These are phyloP conservation scores for Forsythia suspensa DNA, from an alignment of 257 asterid genomes.

Conservation along the genomic window DNA sequence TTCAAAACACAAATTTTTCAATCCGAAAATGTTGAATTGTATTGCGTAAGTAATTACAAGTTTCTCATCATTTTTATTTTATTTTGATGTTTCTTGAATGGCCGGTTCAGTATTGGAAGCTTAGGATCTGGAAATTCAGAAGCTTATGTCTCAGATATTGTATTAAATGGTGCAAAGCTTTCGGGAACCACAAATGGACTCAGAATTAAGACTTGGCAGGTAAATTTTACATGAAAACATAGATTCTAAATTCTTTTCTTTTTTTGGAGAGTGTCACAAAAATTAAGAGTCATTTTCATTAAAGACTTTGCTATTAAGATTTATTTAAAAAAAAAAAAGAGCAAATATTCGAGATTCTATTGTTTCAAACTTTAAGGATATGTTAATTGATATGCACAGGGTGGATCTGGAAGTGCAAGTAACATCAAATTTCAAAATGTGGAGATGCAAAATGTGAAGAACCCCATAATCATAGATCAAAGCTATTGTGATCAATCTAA, in stretches of 20 bases:
- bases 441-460: constrained; percentile 57
- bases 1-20: not conserved
- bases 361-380: too few species aligned
- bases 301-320: too few species aligned
- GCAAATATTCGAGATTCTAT: too few species aligned
- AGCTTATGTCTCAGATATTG: constrained; percentile 66
- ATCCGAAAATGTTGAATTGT: not conserved
- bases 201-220: constrained; percentile 94
- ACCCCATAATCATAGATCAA: constrained; percentile 83
- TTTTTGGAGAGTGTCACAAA: too few species aligned
- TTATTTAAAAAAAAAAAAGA: too few species aligned
- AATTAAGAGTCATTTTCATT: too few species aligned
- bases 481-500: constrained; percentile 61
- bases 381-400: constrained; percentile 33
- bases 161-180: constrained; percentile 61
- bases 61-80: not conserved
- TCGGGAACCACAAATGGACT: constrained; percentile 73
- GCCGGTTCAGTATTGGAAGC: constrained; percentile 47
- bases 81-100: not conserved
- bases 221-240: constrained; percentile 8
- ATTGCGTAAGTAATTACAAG: not conserved
- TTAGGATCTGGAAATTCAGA: constrained; percentile 60
- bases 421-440: constrained; percentile 68
- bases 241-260: too few species aligned
- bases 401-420: constrained; percentile 84